phyloP scores from a whole-genome alignment of 192 early-diverging fungal species.

The Coemansia interrupta region DNA sequence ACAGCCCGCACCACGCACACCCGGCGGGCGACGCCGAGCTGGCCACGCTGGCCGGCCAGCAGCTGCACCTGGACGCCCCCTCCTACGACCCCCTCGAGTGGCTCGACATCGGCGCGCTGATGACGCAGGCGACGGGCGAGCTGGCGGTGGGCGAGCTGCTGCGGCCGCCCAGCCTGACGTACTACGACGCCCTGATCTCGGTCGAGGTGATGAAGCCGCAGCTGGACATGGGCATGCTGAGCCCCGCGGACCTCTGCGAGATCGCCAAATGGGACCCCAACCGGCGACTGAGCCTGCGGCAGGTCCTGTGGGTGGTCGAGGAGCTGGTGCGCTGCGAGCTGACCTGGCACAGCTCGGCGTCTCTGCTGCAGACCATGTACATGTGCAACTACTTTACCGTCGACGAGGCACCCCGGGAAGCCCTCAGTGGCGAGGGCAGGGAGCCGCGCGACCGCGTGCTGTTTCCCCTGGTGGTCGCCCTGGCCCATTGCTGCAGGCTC shows the following conservation, averaged over 20 bases:
- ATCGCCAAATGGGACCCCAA: conserved; percentile 33
- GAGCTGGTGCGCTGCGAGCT: conserved; percentile 41
- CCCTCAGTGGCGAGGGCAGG: neutral
- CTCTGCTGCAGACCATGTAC: conserved; percentile 43
- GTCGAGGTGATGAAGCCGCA: conserved; percentile 46
- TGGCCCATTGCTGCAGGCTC: conserved; percentile 19
- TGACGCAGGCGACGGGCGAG: conserved; percentile 8
- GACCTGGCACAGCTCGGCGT: conserved; percentile 38
- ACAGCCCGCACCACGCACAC: neutral
- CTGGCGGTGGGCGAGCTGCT: conserved; percentile 33
- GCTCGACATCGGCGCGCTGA: conserved; percentile 33
- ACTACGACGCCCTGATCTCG: conserved; percentile 39
- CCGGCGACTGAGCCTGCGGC: conserved; percentile 12
- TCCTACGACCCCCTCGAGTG: conserved; percentile 11
- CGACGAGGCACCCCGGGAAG: neutral
- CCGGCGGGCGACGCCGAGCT: conserved; percentile 1
- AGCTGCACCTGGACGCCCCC: conserved; percentile 2
- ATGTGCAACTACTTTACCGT: conserved; percentile 43
- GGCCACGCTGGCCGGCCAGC: neutral
- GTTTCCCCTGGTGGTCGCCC: conserved; percentile 33
- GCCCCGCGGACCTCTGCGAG: conserved; percentile 14
- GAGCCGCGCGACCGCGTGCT: conserved; percentile 30
- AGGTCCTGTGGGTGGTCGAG: conserved; percentile 33
- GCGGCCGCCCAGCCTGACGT: conserved; percentile 13
- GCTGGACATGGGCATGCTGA: conserved; percentile 49